Base-by-base conservation (phyloP, 495 filamentous ascomycete species). In the Talaromyces borbonicus region DNA sequence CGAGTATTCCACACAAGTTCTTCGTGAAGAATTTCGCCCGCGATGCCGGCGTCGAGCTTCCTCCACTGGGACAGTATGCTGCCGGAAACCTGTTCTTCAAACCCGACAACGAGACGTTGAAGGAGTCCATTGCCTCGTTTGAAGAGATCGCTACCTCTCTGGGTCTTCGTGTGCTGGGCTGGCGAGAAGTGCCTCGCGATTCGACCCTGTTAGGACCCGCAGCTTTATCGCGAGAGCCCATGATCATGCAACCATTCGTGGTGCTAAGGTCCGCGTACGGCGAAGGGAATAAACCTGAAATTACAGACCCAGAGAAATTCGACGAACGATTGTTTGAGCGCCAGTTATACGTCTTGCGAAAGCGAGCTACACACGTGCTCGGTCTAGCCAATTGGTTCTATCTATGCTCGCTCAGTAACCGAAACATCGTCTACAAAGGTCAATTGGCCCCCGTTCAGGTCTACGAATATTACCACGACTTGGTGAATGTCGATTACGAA, bases 301-400 rank as follows among this genome's bases (percentile, higher is more conserved):
- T 71, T 44, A 86, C 81, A 43, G 89, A 95, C 57, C 75, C 77
- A 20, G 80, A 87, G 46, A 63, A 75, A 50, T 96, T 90, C 63
- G 85, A 96, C 65, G 82, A 87, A 57, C 76, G 77, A 54, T 75
- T 76, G 29, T 99, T 99, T 63, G 93, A 97, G 63, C 75, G 84
- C 38, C 92, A 99, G 65, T 75, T 99, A 32, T 99, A 90, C 60
- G 74, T 99, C 45, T 75, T 99, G 43, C 83, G 92, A 50, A 99
- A 99, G 78, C 82, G 88, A 52, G 84, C 87, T 16, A 96, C 90
- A 8, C 89, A 95, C 66, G 80, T 85, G 49, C 90, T 96, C 60
- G 92, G 93, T 33, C 74, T 96, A 15, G 87, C 92, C 63, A 97
- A 96, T 61, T 99, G 92, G 92, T 99, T 96, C 74, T 99, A 99